These are phyloP conservation scores for Lunasporangiospora selenospora DNA, from an alignment of 192 early-diverging fungal genomes.

Conservation along the genomic window DNA sequence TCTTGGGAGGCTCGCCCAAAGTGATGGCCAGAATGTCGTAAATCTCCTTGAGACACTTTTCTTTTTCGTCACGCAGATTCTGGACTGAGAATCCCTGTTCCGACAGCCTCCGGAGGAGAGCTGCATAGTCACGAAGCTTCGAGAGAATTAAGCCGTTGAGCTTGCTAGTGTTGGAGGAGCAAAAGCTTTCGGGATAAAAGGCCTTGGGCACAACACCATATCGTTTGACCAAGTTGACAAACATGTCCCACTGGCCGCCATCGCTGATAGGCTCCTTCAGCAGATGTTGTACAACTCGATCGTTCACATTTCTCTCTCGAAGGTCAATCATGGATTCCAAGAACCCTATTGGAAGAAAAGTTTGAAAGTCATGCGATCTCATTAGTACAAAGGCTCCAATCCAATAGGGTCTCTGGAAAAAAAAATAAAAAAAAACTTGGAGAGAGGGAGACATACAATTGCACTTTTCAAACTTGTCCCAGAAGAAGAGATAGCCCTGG, in stretches of 20 bases:
- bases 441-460: slow-evolving; percentile 59
- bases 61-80: slow-evolving; percentile 61
- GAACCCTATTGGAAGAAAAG: slow-evolving; percentile 52
- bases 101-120: slow-evolving; percentile 60
- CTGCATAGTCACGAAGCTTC: slow-evolving; percentile 75
- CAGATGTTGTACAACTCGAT: slow-evolving; percentile 74
- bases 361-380: not conserved
- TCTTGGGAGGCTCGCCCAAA: slow-evolving; percentile 72
- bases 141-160: slow-evolving; percentile 68
- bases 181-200: slow-evolving; percentile 67
- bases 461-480: slow-evolving; percentile 83
- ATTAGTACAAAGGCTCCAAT: not conserved
- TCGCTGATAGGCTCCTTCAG: slow-evolving; percentile 70
- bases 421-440: not conserved
- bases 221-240: slow-evolving; percentile 75
- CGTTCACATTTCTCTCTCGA: slow-evolving; percentile 64
- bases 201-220: slow-evolving; percentile 78
- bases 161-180: slow-evolving; percentile 64
- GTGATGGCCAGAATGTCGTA: slow-evolving; percentile 74
- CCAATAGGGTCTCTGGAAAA: not conserved
- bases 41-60: slow-evolving; percentile 67
- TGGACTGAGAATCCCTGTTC: slow-evolving; percentile 46
- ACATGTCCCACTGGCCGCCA: slow-evolving; percentile 85
- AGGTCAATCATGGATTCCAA: slow-evolving; percentile 77
- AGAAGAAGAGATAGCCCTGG: slow-evolving; percentile 77